phyloP scores from a whole-genome alignment of 1,284 basidiomycete species.

The Apiotrichum montevideense region DNA sequence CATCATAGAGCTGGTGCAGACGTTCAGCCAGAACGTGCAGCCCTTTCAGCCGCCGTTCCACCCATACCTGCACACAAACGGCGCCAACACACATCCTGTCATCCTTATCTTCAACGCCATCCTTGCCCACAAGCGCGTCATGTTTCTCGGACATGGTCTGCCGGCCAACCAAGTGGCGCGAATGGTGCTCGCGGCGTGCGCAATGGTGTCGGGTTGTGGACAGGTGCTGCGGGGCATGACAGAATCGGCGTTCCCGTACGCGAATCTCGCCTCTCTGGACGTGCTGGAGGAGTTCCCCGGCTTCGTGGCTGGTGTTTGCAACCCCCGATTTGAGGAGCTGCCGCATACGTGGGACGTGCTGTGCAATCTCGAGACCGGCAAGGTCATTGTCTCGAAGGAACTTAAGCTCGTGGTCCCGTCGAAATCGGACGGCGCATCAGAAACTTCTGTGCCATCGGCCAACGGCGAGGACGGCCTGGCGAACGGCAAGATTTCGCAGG shows the following conservation, averaged over 20 bases:
- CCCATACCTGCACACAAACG: conserved; percentile 87
- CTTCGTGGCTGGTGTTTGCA: conserved; percentile 92
- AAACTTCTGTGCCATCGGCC: neutral
- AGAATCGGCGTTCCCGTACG: conserved; percentile 86
- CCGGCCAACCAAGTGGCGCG: conserved; percentile 81
- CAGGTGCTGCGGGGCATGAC: conserved; percentile 75
- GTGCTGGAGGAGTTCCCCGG: conserved; percentile 82
- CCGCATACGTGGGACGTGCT: conserved; percentile 81
- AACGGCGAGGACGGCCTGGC: conserved; percentile 8
- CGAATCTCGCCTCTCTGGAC: conserved; percentile 78
- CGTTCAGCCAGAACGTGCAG: conserved; percentile 66
- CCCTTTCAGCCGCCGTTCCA: conserved; percentile 68
- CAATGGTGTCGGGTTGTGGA: conserved; percentile 83
- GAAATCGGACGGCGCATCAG: neutral
- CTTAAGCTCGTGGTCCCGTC: conserved; percentile 6
- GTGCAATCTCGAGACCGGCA: conserved; percentile 79
- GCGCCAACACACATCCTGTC: conserved; percentile 82
- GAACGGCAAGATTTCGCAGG: conserved; percentile 13
- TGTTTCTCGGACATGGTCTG: conserved; percentile 82
- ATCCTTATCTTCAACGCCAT: conserved; percentile 93
- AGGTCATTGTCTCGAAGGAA: conserved; percentile 70
- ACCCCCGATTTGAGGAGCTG: conserved; percentile 86
- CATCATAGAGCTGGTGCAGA: conserved; percentile 79
- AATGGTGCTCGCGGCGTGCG: conserved; percentile 88
- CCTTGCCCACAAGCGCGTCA: conserved; percentile 83